Base-by-base conservation (phyloP, 2,329 filamentous ascomycete species). In the Orbilia javanica region DNA sequence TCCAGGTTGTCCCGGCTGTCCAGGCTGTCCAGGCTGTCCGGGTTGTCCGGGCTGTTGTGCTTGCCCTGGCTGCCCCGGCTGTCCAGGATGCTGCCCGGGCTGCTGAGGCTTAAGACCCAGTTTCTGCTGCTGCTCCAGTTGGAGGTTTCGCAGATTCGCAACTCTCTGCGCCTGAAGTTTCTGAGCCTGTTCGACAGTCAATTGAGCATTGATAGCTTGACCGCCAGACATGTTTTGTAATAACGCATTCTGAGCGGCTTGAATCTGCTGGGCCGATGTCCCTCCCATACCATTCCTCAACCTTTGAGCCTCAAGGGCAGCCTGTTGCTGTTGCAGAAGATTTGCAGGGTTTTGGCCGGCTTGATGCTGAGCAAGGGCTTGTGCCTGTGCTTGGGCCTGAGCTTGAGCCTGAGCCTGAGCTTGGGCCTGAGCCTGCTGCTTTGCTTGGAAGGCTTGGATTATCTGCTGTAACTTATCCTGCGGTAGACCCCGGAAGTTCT, bases 381-480 rank as follows among this genome's bases (percentile, higher is more conserved):
- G 68, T 4, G 48, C 68, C 15, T 73, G 67, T 13, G 52, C 52
- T 13, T 69, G 65, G 1, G 48, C 11, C 7, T 71, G 62, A 2
- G 36, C 36, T n/a, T n/a, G 44, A 11, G 42, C 42, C 6, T 55
- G 68, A 5, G 48, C 68, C 15, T 73, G 67, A 22, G 52, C 52
- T 13, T 69, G 65, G 1, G 48, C 11, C 7, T 71, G 62, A 4
- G 48, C 11, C 3, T 71, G 62, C 39, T 73, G 64, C 13, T 77
- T 67, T 5, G 52, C 27, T 53, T 70, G 69, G 48, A 48, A 77
- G 18, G 18, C 52, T 25, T 70, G 72, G 44, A 77, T 70, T 4
- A 67, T 29, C 29, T 70, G 65, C 60, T 77, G 72, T 15, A 77
- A 39, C 29, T 77, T 67, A 20, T 77, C 72, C 18, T 65, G 72